Base-by-base conservation (phyloP, 2,329 filamentous ascomycete species). In the Westerdykella ornata region DNA sequence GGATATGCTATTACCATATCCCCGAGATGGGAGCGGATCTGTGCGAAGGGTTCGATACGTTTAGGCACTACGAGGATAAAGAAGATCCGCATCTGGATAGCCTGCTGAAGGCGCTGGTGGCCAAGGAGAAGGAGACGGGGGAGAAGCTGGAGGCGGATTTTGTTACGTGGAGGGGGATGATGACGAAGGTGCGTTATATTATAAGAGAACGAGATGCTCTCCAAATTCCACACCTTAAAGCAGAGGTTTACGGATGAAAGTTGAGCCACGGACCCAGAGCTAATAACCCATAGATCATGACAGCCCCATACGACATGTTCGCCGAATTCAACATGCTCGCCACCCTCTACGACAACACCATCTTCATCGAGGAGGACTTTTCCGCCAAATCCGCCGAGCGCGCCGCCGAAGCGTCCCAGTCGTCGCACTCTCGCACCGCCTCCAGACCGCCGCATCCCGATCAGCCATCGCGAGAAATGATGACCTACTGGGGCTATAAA, bases 401-500 rank as follows among this genome's bases (percentile, higher is more conserved):
- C 50, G 45, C 70, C 73, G 51, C 73, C 70, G 54, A 63, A 47
- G 39, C 54, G 16, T 35, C 44, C 14, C 49, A 55, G 2, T 55
- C n/a, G n/a, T n/a, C 55, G 5, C 53, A 49, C 4, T 48, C 55
- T 7, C 49, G 51, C 14, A 39, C 55, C 33, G 52, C 55, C 8
- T 22, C 42, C 42, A 59, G 62, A 38, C 65, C 70, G 46, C 65
- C 74, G 58, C 70, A 79, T 51, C 68, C 76, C 55, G 70, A 78
- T 54, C 68, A 72, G 57, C 71, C 74, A 60, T 77, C 85, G 0
- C 81, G 84, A 38, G 84, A 92, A 43, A 72, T 89, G 49, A 96
- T 96, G 88, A 81, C 83, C 37, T 98, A 82, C 60, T 97, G 90
- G 90, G 90, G 90, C 28, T 98, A 98, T 71, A 98, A 98, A 63